phyloP scores from a whole-genome alignment of 805 yeast genomes.

The Teunomyces stri region DNA sequence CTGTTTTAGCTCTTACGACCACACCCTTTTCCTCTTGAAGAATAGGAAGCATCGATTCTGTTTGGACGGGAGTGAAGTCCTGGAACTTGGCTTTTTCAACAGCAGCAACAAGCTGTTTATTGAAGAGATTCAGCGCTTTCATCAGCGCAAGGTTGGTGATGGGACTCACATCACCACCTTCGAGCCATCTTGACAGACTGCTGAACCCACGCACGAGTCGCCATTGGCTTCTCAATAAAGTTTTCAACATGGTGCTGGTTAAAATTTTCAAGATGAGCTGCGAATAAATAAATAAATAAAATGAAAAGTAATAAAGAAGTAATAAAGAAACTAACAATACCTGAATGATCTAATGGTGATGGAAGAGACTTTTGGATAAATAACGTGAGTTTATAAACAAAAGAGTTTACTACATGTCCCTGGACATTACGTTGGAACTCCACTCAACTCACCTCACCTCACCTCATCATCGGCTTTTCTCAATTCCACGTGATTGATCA shows the following conservation, averaged over 20 bases:
- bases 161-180: neutral
- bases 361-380: too few species aligned
- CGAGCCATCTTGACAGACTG: neutral
- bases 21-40: conserved; percentile 57
- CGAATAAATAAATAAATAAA: neutral
- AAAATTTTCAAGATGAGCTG: neutral
- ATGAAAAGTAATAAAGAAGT: neutral
- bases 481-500: neutral
- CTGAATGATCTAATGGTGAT: too few species aligned
- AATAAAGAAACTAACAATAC: neutral
- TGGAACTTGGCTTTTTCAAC: conserved; percentile 44
- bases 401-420: too few species aligned
- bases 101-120: conserved; percentile 21
- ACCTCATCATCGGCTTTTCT: too few species aligned
- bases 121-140: neutral
- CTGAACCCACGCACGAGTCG: neutral
- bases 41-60: conserved; percentile 57
- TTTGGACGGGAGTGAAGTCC: conserved; percentile 68
- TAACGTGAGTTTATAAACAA: too few species aligned
- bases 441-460: too few species aligned
- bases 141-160: conserved; percentile 1
- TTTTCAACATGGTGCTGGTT: neutral
- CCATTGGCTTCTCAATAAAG: neutral
- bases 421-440: too few species aligned
- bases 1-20: conserved; percentile 89